Evolutionary conservation across 345 rosid genomes (phyloP).

Genomic region (Turnera subulata): DNA sequence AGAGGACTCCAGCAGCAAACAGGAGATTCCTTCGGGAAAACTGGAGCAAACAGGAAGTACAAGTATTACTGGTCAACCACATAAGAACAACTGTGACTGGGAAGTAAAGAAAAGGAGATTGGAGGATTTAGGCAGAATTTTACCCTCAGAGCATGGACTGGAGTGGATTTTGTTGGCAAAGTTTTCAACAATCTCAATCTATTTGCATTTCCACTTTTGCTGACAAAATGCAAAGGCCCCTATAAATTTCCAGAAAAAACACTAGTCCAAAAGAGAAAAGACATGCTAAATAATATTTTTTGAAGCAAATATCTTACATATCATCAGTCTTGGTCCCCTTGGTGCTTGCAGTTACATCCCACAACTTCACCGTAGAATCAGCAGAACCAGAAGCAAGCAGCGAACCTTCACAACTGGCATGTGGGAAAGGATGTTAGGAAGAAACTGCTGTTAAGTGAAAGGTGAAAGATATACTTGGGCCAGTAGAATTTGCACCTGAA

Average conservation of each 20-base stretch:
- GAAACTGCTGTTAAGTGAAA: no score
- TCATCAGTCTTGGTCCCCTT: constrained; percentile 65
- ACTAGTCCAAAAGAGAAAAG: constrained; percentile 1
- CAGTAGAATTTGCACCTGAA: constrained; percentile 53
- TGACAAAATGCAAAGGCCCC: constrained; percentile 8
- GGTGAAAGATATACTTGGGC: neutral
- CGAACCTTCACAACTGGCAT: constrained; percentile 77
- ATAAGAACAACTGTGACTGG: neutral
- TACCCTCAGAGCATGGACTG: constrained; percentile 69
- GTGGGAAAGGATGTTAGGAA: neutral
- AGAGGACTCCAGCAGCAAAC: constrained; percentile 78
- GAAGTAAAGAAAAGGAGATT: no score
- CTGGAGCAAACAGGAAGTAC: constrained; percentile 28
- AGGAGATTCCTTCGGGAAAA: constrained; percentile 84
- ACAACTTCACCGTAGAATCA: constrained; percentile 82
- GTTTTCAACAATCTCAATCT: constrained; percentile 76
- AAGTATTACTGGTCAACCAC: neutral
- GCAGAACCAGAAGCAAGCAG: constrained; percentile 98
- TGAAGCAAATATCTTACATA: constrained; percentile 13
- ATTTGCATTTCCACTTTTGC: constrained; percentile 67
- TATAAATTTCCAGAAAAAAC: neutral
- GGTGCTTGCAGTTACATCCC: constrained; percentile 79
- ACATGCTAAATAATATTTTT: no score
- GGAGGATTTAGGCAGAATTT: constrained; percentile 7
- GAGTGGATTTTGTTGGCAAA: constrained; percentile 77